Evolutionary conservation across 768 basidiomycete genomes (phyloP), one percentile per base, ranked within the genome.

Genomic region (Boletus coccyginus): DNA sequence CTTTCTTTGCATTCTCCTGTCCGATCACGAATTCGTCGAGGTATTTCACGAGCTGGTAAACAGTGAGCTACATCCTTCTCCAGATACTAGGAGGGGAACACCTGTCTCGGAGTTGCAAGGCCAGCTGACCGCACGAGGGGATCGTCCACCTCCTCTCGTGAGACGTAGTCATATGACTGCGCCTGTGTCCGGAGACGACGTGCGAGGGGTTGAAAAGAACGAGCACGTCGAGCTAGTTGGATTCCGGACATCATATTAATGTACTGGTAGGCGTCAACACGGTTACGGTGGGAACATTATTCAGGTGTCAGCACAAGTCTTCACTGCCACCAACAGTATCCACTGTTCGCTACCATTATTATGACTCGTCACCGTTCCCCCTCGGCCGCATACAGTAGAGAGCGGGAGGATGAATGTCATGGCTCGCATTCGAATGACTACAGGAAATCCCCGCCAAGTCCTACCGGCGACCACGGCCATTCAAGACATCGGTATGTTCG

Each of bases 1-100:
- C 87, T 68, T 94, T 93, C 82, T 98, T 98, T 3, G 95, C 94
- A 56, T 80, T 82, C 62, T 92, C 89, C 69, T 98, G 95, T 1
- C 95, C 95, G 17, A 98, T 81, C 38, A 98, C 85, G 66, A 88
- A 97, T 66, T 92, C 86, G 62, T 92, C 87, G 39, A 97, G 81
- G 70, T 92, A 94, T 67, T 88, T 81, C 8, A 86, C 87, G 43
- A 96, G 82, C 92, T 95, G 31, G 5, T 21, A 33, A 55, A 29
- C 29, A 19, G 42, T 69, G 45, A 70, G 58, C 51, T 12, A 33
- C 13, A 19, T 33, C 41, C 29, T n/a, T 39, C 35, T 9, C 17
- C 10, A 40, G 39, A 50, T 50, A 38, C 14, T n/a, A 29, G 36
- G 32, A 31, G 40, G 16, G 27, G 52, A 58, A 43, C 57, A 78